These are phyloP conservation scores for Aspergillus costaricaensis DNA, from an alignment of 2,329 filamentous ascomycete genomes.

Conservation along the genomic window DNA sequence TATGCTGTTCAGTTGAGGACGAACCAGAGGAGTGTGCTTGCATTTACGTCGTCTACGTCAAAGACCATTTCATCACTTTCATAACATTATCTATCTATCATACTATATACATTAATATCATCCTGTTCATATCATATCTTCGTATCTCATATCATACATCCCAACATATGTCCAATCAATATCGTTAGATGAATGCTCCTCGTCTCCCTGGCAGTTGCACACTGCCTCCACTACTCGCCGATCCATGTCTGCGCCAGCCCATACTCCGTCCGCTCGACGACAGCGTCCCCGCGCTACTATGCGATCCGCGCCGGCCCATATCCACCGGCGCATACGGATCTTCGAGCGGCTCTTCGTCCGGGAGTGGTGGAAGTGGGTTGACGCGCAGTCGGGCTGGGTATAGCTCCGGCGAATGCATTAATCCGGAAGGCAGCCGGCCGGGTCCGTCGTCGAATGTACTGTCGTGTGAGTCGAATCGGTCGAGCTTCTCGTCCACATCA, in stretches of 20 bases:
- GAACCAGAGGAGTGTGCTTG: conserved; percentile 64
- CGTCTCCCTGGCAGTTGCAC: neutral
- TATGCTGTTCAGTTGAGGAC: conserved; percentile 68
- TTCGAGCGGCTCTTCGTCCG: conserved; percentile 28
- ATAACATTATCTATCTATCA: conserved; percentile 5
- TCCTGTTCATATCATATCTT: conserved; percentile 12
- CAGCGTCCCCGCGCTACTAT: conserved; percentile 29
- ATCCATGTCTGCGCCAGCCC: conserved; percentile 33
- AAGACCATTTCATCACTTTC: neutral
- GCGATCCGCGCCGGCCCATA: conserved; percentile 19
- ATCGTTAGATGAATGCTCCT: conserved; percentile 14
- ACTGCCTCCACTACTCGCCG: conserved; percentile 6
- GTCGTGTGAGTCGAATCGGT: conserved; percentile 25
- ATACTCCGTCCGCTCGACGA: conserved; percentile 21
- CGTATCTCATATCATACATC: conserved; percentile 15
- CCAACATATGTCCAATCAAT: neutral
- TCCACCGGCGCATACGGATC: conserved; percentile 8
- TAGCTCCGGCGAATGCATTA: neutral
- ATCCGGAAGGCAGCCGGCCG: neutral
- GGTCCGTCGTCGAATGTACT: conserved; percentile 15
- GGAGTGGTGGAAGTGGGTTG: conserved; percentile 37
- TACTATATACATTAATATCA: conserved; percentile 16
- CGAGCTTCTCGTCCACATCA: conserved; percentile 32
- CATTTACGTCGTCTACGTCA: neutral
- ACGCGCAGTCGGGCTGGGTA: conserved; percentile 26